Evolutionary conservation across 352 stramenopile genomes (phyloP).

Genomic region (Nothophytophthora sp.): DNA sequence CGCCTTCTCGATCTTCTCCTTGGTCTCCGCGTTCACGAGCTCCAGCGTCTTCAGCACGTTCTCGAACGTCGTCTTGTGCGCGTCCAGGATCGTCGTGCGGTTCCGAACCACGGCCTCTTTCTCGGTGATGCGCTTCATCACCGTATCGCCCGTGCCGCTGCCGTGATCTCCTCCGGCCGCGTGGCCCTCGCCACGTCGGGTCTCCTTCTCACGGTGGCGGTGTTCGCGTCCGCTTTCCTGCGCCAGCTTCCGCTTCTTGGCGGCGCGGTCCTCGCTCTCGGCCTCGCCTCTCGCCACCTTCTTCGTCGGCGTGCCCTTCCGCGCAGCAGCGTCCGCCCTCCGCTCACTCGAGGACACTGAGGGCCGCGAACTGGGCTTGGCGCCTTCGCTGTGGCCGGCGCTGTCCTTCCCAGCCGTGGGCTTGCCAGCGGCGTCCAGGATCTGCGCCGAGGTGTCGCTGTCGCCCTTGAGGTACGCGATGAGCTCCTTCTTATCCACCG

Average conservation of each 20-base stretch:
- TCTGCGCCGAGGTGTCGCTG: conserved; percentile 78
- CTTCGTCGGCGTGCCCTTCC: no score
- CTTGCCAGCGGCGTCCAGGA: conserved; percentile 33
- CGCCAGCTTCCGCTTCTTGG: conserved; percentile 53
- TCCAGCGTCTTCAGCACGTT: conserved; percentile 82
- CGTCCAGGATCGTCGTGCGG: conserved; percentile 75
- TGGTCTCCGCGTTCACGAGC: conserved; percentile 79
- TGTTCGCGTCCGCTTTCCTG: conserved; percentile 11
- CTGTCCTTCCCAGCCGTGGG: not conserved
- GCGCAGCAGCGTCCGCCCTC: not conserved
- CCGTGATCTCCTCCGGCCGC: conserved; percentile 30
- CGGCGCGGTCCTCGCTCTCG: conserved; percentile 11
- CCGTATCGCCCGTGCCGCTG: no score
- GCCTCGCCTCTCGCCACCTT: no score
- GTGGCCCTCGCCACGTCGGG: conserved; percentile 38
- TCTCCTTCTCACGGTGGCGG: conserved; percentile 16
- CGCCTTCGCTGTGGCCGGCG: conserved; percentile 14
- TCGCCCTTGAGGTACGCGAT: conserved; percentile 85
- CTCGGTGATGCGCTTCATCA: conserved; percentile 64
- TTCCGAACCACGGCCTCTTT: conserved; percentile 71
- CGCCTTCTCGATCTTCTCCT: conserved; percentile 88
- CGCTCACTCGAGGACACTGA: no score
- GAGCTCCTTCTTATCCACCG: conserved; percentile 89
- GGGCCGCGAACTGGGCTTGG: no score
- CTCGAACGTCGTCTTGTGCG: conserved; percentile 83